These are phyloP conservation scores for Amaranthus tricolor DNA, from an alignment of 179 eudicot species.

Conservation along the genomic window DNA sequence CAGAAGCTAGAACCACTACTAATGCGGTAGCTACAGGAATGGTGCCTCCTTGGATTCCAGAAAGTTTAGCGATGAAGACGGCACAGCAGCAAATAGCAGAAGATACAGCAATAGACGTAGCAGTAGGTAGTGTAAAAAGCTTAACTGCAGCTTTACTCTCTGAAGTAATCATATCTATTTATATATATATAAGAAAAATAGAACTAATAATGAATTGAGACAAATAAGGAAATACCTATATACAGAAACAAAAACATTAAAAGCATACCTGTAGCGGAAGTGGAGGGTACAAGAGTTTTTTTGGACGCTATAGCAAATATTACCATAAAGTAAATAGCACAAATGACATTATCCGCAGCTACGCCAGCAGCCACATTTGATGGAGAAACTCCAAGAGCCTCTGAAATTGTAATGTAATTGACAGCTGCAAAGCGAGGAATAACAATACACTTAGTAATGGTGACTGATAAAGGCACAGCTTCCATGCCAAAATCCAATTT, in stretches of 20 bases:
- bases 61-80: slow-evolving; percentile 24
- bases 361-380: slow-evolving; percentile 86
- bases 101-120: slow-evolving; percentile 57
- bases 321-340: slow-evolving; percentile 68
- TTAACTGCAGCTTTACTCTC: slow-evolving; percentile 29
- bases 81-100: slow-evolving; percentile 61
- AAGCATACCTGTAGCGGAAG: slow-evolving; percentile 44
- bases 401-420: slow-evolving; percentile 73
- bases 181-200: neutral
- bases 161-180: slow-evolving; percentile 33
- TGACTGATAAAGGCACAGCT: too few species aligned
- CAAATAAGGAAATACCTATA: neutral
- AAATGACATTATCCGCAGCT: slow-evolving; percentile 89
- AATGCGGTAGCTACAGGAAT: slow-evolving; percentile 62
- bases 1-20: slow-evolving; percentile 57
- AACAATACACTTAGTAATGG: neutral
- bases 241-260: neutral
- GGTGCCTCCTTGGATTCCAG: slow-evolving; percentile 47
- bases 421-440: slow-evolving; percentile 53
- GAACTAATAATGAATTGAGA: neutral
- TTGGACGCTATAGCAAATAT: slow-evolving; percentile 75
- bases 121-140: slow-evolving; percentile 41
- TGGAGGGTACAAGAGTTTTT: slow-evolving; percentile 50
- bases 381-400: slow-evolving; percentile 66
- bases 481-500: too few species aligned